Evolutionary conservation across 768 basidiomycete species (phyloP), one percentile per base, ranked within the genome.

Genomic region (Lactarius akahatsu): DNA sequence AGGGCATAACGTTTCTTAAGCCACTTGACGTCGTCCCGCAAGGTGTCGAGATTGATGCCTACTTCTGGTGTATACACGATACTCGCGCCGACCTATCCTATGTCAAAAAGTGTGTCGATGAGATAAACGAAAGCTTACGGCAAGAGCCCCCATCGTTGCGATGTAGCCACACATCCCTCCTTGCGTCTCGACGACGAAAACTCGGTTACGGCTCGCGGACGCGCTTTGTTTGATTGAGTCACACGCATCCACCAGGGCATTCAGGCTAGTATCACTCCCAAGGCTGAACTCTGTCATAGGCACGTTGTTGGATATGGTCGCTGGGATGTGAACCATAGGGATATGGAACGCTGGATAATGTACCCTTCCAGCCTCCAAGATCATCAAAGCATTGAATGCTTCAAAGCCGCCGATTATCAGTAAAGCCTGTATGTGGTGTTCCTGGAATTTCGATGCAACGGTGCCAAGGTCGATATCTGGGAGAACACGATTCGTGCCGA

Each of bases 201-300:
- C 97, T 52, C 97, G 82, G 76, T 98, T 95, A 69, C 97, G 78
- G 74, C 94, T 97, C 5, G 97, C 96, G 63, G 92, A 92, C 11
- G 97, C 97, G 73, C 94, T 96, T 82, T 99, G 97, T 80, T 96
- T 97, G 79, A 99, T 98, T 50, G 96, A 89, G 77, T 99, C 97
- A 74, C 96, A 98, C 7, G 97, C 97, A 67, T 96, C 93, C 61
- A 98, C 95, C 36, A 99, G 82, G 3, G 96, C 95, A 76, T 98
- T 99, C 82, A 99, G 80, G 76, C 91, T 92, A n/a, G 97, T 99
- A 74, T 99, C 97, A 71, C 89, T 91, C 56, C 97, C 97, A 66
- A 99, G 78, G 75, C 93, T 96, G 78, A 92, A 94, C 75, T 98
- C 96, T 58, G 96, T 98, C 81, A 98, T 77, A 3, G 97, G 97